These are phyloP conservation scores for Boletus rubescentipes DNA, from an alignment of 768 basidiomycete species.

Conservation along the genomic window DNA sequence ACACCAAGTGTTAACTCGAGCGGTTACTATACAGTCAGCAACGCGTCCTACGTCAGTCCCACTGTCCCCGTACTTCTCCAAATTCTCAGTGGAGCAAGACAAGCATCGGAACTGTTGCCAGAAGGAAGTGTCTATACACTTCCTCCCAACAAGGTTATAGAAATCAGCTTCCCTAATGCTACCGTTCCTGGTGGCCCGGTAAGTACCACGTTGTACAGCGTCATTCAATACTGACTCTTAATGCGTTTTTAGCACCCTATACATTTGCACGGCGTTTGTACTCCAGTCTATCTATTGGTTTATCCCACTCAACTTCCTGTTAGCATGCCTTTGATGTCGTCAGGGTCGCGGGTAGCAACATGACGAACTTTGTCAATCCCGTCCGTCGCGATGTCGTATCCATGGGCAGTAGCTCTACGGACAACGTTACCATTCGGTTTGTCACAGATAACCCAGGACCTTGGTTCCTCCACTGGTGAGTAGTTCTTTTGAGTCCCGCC, in stretches of 20 bases:
- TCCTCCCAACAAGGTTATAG: conserved; percentile 42
- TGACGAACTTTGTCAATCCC: conserved; percentile 35
- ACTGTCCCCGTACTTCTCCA: too few species aligned
- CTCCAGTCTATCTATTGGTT: neutral
- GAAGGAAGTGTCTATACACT: conserved; percentile 45
- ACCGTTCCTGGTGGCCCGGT: conserved; percentile 29
- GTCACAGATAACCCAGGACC: conserved; percentile 41
- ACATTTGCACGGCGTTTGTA: conserved; percentile 39
- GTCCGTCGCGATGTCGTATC: conserved; percentile 33
- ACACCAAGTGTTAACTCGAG: too few species aligned
- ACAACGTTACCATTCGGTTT: conserved; percentile 57
- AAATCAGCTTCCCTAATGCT: conserved; percentile 43
- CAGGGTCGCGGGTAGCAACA: conserved; percentile 24
- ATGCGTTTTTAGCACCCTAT: conserved; percentile 13
- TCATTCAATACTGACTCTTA: neutral
- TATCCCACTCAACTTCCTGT: neutral
- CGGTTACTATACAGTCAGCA: conserved; percentile 26
- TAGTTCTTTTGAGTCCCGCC: neutral
- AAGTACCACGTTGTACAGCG: conserved; percentile 4
- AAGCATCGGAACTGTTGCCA: conserved; percentile 47
- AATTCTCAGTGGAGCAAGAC: conserved; percentile 45
- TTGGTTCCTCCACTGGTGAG: too few species aligned
- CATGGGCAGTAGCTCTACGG: conserved; percentile 23
- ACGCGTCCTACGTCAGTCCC: conserved; percentile 30
- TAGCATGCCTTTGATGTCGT: conserved; percentile 37